Evolutionary conservation across 1,139 yeast genomes (phyloP), one percentile per base, ranked within the genome.

Genomic region (Pichia sp.): DNA sequence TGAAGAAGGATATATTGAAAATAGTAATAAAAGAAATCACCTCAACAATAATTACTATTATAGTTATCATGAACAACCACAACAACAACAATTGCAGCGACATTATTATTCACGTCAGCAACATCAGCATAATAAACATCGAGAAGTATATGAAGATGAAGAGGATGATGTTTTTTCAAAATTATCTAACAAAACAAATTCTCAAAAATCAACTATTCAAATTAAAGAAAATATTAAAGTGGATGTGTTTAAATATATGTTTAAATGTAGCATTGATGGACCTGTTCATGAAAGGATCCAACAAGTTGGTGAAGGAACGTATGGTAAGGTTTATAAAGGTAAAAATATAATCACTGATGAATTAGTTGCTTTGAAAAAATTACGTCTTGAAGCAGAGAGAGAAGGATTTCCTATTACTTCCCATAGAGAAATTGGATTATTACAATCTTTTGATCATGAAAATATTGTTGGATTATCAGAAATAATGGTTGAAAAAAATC

Each of bases 341-440:
- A 70, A 71, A 47, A 86, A 88, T 61, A 67, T 69, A 18, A 71
- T 78, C n/a, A 87, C 96, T 0, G 74, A 76, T 5, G 81, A 78
- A 52, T 70, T 74, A 58, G 95, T 89, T 30, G 98, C 98, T 1
- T 71, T 92, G 61, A 92, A 92, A 62, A 77, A 83, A 58, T 72
- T 92, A 43, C 69, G 97, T 52, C 73, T 92, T 62, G 97, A 92
- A 62, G 70, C 81, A 7, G 97, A 92, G 65, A 73, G 89, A 45
- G 98, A 92, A 62, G 97, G 97, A 0, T 88, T 92, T 66, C 98
- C 98, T 1, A 86, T 92, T 28, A 92, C 98, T 0, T 96, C 97
- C 0, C 81, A 90, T 61, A 75, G 98, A 57, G 98, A 92, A 67
- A 88, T 90, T 52, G 83, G 89, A 56, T 70, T 92, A 28, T 71